A percentile compares a stretch with the other conserved stretches of the same genome.
phyloP scores from a whole-genome alignment of 257 asterid genomes.

The Oldenlandia corymbosa region DNA sequence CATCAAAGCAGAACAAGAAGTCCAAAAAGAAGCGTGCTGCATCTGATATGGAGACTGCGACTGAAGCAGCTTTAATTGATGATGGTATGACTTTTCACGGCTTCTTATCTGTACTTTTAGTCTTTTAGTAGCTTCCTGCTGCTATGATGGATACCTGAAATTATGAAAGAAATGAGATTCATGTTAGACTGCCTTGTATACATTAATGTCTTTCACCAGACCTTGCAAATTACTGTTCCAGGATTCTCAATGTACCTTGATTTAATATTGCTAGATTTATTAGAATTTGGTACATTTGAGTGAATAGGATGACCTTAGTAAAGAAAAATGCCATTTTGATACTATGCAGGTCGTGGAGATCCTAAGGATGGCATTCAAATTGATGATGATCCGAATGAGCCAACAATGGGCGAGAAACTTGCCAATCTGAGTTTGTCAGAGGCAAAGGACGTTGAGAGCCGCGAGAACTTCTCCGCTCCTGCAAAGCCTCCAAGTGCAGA shows the following conservation, averaged over 20 bases:
- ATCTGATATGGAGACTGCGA: conserved; percentile 20
- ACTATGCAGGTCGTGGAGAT: conserved; percentile 43
- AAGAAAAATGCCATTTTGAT: background rate
- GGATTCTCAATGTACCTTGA: background rate
- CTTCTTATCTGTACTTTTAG: background rate
- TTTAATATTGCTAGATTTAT: background rate
- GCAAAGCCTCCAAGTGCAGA: conserved; percentile 87
- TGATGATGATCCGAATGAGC: conserved; percentile 56
- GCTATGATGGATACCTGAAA: background rate
- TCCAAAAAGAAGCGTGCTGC: conserved; percentile 28
- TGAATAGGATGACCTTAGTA: background rate
- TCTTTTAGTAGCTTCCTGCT: background rate
- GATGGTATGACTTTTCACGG: conserved; percentile 16
- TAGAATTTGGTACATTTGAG: background rate
- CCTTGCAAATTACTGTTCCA: background rate
- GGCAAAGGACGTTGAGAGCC: conserved; percentile 19
- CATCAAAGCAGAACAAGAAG: conserved; percentile 15
- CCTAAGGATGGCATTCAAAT: conserved; percentile 35
- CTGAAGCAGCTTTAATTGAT: conserved; percentile 8
- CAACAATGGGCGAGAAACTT: conserved; percentile 92
- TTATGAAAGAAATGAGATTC: background rate
- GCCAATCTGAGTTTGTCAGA: conserved; percentile 57
- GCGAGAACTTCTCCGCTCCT: conserved; percentile 27
- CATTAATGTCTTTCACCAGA: background rate
- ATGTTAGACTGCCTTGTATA: background rate